These are phyloP conservation scores for Wilcoxina mikolae DNA, from an alignment of 495 filamentous ascomycete genomes.

Conservation along the genomic window DNA sequence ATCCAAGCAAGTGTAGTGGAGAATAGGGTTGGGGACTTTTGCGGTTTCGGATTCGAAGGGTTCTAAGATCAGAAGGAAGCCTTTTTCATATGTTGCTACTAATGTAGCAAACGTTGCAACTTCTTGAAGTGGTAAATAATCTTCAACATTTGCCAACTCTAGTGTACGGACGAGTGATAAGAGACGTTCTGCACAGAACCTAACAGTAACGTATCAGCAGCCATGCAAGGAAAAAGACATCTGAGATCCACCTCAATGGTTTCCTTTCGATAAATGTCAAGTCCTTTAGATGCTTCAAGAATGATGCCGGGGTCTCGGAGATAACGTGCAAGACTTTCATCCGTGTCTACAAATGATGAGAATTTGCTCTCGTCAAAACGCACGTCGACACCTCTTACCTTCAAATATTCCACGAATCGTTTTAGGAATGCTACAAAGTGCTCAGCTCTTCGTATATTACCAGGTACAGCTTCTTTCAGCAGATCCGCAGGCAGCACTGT, in stretches of 20 bases:
- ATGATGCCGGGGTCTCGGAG: slow-evolving; percentile 88
- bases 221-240: neutral
- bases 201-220: neutral
- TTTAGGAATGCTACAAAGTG: slow-evolving; percentile 93
- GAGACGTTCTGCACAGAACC: slow-evolving; percentile 87
- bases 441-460: slow-evolving; percentile 90
- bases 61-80: slow-evolving; percentile 89
- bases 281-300: slow-evolving; percentile 84
- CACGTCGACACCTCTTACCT: slow-evolving; percentile 32
- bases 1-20: slow-evolving; percentile 94
- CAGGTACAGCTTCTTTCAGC: slow-evolving; percentile 84
- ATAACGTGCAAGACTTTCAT: slow-evolving; percentile 98
- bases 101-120: slow-evolving; percentile 98
- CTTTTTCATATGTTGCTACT: slow-evolving; percentile 92
- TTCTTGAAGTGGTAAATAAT: slow-evolving; percentile 93
- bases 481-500: slow-evolving; percentile 61
- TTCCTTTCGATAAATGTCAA: slow-evolving; percentile 96
- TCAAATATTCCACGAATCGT: slow-evolving; percentile 94
- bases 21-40: slow-evolving; percentile 84
- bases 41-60: slow-evolving; percentile 92
- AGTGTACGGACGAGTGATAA: slow-evolving; percentile 91
- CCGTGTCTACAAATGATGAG: slow-evolving; percentile 43
- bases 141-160: slow-evolving; percentile 93
- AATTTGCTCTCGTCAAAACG: neutral
- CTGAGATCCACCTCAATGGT: slow-evolving; percentile 43